These are phyloP conservation scores for Xerocomellus dryophilus DNA, from an alignment of 768 basidiomycete genomes.

Conservation along the genomic window DNA sequence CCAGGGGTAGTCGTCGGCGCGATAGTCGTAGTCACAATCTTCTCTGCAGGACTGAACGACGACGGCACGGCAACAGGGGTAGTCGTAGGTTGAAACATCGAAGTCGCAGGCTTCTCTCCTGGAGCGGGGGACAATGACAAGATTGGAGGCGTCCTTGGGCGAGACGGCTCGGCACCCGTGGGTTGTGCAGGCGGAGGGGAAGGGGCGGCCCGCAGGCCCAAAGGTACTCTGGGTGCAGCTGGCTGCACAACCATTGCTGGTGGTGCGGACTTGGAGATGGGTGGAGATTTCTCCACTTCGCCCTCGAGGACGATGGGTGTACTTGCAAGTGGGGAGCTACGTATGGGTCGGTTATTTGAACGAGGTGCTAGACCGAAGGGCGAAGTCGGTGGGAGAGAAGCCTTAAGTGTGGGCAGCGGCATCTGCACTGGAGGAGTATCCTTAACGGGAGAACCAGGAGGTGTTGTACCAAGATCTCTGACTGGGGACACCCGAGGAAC, in stretches of 20 bases:
- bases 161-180: constrained; percentile 25
- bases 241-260: constrained; percentile 30
- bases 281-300: constrained; percentile 17
- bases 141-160: constrained; percentile 52
- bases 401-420: constrained; percentile 14
- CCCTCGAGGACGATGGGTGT: constrained; percentile 48
- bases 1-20: constrained; percentile 2
- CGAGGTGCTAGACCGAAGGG: constrained; percentile 48
- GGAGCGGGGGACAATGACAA: constrained; percentile 31
- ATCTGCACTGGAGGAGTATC: constrained; percentile 28
- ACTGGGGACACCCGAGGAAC: constrained; percentile 29
- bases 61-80: not conserved
- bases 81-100: constrained; percentile 6
- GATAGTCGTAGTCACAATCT: not conserved
- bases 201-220: constrained; percentile 32
- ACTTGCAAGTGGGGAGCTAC: constrained; percentile 76
- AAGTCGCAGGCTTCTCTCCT: constrained; percentile 10
- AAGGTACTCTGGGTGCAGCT: constrained; percentile 40
- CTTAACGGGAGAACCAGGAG: constrained; percentile 60
- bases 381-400: constrained; percentile 27
- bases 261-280: constrained; percentile 19
- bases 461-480: constrained; percentile 53
- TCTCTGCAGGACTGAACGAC: constrained; percentile 1
- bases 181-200: constrained; percentile 18
- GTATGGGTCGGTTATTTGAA: constrained; percentile 51